phyloP scores from a whole-genome alignment of 2,329 filamentous ascomycete species.

The Stachybotrys chlorohalonatus region DNA sequence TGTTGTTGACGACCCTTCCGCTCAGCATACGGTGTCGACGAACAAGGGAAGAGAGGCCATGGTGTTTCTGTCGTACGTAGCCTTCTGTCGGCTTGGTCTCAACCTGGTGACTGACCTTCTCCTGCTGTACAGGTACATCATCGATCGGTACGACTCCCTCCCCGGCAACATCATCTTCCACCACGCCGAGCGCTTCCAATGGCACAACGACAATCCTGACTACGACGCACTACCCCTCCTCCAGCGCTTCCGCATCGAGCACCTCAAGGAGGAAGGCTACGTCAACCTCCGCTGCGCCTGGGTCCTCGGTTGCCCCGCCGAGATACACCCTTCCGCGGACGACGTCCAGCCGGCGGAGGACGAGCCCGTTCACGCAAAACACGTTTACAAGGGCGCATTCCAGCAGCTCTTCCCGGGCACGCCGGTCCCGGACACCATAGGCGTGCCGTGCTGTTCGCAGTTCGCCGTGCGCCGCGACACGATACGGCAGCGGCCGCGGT shows the following conservation, averaged over 20 bases:
- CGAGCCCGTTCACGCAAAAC: constrained; percentile 27
- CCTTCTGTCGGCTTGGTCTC: background rate
- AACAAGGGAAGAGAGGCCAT: constrained; percentile 46
- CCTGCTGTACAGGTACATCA: constrained; percentile 28
- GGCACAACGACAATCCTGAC: constrained; percentile 45
- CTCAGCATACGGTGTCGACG: constrained; percentile 35
- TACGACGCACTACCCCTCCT: constrained; percentile 46
- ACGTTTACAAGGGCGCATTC: constrained; percentile 32
- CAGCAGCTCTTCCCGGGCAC: constrained; percentile 29
- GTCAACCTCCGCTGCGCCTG: constrained; percentile 52
- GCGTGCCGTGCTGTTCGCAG: constrained; percentile 55
- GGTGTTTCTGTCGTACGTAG: constrained; percentile 37
- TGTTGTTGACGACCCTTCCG: constrained; percentile 39
- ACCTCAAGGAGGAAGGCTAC: constrained; percentile 46
- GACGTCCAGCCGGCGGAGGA: constrained; percentile 22
- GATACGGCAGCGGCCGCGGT: constrained; percentile 35
- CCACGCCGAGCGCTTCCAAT: constrained; percentile 38
- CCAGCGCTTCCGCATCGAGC: constrained; percentile 35
- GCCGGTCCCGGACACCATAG: constrained; percentile 39
- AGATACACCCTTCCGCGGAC: constrained; percentile 32
- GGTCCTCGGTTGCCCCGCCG: constrained; percentile 44
- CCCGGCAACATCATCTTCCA: constrained; percentile 36
- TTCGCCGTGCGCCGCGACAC: constrained; percentile 50
- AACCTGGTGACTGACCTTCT: background rate
- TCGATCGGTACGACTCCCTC: constrained; percentile 37